phyloP scores from a whole-genome alignment of 1,284 basidiomycete species.

The Stereum hirsutum region DNA sequence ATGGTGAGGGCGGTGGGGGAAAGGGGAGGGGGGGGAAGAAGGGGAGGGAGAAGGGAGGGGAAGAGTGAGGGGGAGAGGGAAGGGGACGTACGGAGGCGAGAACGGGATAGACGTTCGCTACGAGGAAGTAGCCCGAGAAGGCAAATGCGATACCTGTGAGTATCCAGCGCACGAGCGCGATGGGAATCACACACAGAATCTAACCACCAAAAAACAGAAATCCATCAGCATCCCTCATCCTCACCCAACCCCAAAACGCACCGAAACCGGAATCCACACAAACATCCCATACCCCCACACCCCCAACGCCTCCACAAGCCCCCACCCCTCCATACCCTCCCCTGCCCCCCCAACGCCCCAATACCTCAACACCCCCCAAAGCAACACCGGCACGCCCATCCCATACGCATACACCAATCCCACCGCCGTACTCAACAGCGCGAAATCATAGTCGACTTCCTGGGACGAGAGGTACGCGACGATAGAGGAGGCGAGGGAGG shows the following conservation, averaged over 20 bases:
- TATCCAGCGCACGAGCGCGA: constrained; percentile 73
- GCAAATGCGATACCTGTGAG: constrained; percentile 65
- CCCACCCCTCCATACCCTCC: constrained; percentile 47
- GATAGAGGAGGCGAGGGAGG: constrained; percentile 80
- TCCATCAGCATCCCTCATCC: constrained; percentile 67
- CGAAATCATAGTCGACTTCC: constrained; percentile 72
- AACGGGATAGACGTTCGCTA: constrained; percentile 81
- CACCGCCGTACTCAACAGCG: constrained; percentile 73
- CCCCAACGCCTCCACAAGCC: constrained; percentile 68
- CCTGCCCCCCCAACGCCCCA: constrained; percentile 50
- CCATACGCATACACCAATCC: constrained; percentile 83
- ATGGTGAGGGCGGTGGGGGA: constrained; percentile 1
- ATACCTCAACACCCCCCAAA: constrained; percentile 79
- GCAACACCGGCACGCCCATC: constrained; percentile 64
- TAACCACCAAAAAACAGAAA: constrained; percentile 18
- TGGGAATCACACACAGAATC: constrained; percentile 78
- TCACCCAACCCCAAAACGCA: constrained; percentile 63
- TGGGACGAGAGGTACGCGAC: constrained; percentile 65
- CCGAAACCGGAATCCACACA: constrained; percentile 73
- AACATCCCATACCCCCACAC: constrained; percentile 73
- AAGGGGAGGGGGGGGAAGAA: not conserved
- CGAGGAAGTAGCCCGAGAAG: constrained; percentile 78
- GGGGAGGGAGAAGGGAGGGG: not conserved
- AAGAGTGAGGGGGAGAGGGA: not conserved
- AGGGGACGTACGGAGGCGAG: constrained; percentile 62